Evolutionary conservation across 2,329 filamentous ascomycete species (phyloP).

Genomic region (Malbranchea zuffiana): DNA sequence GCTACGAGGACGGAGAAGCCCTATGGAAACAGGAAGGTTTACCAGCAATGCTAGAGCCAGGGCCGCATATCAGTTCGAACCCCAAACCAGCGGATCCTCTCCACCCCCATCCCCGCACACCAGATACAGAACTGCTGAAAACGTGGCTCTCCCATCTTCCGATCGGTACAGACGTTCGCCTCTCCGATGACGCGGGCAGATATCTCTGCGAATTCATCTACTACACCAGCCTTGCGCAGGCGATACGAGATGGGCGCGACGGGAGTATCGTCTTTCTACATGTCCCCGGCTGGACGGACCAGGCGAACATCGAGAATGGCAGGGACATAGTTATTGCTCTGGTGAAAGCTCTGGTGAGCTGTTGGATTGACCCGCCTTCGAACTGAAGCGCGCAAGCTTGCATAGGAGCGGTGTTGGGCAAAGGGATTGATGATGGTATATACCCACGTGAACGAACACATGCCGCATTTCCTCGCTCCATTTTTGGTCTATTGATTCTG

Average conservation of each 20-base stretch:
- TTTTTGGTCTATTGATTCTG: background rate
- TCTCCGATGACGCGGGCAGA: conserved; percentile 59
- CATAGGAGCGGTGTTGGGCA: background rate
- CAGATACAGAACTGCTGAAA: conserved; percentile 26
- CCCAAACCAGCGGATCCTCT: background rate
- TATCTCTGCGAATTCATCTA: conserved; percentile 74
- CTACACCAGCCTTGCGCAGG: conserved; percentile 52
- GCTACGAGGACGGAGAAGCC: conserved; percentile 34
- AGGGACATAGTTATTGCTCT: conserved; percentile 32
- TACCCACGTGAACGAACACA: background rate
- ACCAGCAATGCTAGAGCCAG: conserved; percentile 45
- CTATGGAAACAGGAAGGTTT: conserved; percentile 41
- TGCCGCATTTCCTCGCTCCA: background rate
- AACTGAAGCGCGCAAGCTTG: background rate
- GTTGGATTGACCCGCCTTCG: conserved; percentile 27
- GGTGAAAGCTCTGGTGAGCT: conserved; percentile 33
- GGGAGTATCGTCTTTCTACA: conserved; percentile 58
- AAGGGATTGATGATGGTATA: background rate
- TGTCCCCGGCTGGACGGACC: conserved; percentile 52
- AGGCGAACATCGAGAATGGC: conserved; percentile 34
- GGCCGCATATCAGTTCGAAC: conserved; percentile 18
- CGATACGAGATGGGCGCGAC: conserved; percentile 22
- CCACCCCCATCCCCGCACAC: conserved; percentile 20
- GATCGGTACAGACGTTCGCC: conserved; percentile 33
- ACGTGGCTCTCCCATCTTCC: conserved; percentile 27